Evolutionary conservation across 2,329 filamentous ascomycete genomes (phyloP), one percentile per base, ranked within the genome.

Genomic region (Neopestalotiopsis clavispora): DNA sequence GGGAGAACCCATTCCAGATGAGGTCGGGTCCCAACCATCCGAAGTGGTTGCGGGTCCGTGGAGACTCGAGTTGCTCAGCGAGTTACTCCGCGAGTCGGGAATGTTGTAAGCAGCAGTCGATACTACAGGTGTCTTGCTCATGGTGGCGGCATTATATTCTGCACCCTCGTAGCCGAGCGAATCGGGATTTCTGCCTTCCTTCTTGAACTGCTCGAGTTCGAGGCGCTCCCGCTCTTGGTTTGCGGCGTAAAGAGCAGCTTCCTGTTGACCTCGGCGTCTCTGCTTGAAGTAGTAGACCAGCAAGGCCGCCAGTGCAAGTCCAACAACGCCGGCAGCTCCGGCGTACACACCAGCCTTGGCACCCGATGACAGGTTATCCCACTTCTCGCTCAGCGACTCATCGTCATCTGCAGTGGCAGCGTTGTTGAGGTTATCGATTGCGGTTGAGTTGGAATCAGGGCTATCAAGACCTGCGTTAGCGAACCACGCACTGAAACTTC

Each of bases 391-490:
- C 0, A 87, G 69, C 0, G 85, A 81, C 74, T 84, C 81, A 14
- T 83, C 74, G 1, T 83, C 81, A 17, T 61, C 56, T 74, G 75
- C 64, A 70, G 66, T 10, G 14, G 78, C 70, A 10, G 34, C 34
- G 23, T 75, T 76, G 69, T 79, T 77, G 72, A 90, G 79, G 6
- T 77, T 80, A 10, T 86, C 79, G 49, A 81, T 77, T 12, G 84
- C 84, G 1, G 86, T 89, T 1, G 89, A 91, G 78, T 90, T 89
- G 67, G 52, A 87, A 87, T 42, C 86, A 88, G 68, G 65, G 42
- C 69, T 80, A 72, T 78, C 73, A 23, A 59, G 12, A 34, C 12
- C 28, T 17, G 17, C 59, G 17, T 58, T 42, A 14, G 40, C 32
- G 12, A 3, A 20, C 34, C 12, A 32, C 13, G n/a, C 4, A 9